These are phyloP conservation scores for Alternaria sp. DNA, from an alignment of 2,329 filamentous ascomycete species.

Conservation along the genomic window DNA sequence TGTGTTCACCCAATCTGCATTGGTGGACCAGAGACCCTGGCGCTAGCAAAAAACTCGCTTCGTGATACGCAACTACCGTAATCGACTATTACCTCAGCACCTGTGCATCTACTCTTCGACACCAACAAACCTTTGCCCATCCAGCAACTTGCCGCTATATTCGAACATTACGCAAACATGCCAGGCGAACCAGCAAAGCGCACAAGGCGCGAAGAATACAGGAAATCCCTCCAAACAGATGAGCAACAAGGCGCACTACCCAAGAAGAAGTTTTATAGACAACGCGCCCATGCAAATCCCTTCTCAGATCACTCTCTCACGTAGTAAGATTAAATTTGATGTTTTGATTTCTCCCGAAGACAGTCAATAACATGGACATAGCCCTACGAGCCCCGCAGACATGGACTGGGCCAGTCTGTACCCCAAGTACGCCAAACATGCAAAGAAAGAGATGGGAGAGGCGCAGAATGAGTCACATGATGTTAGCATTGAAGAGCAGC, in stretches of 20 bases:
- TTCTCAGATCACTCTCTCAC: slow-evolving; percentile 91
- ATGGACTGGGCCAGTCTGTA: slow-evolving; percentile 95
- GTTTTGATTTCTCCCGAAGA: not conserved
- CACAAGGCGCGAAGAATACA: slow-evolving; percentile 59
- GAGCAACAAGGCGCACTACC: slow-evolving; percentile 70
- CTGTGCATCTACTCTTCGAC: slow-evolving; percentile 1
- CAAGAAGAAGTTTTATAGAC: slow-evolving; percentile 94
- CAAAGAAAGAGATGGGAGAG: slow-evolving; percentile 25
- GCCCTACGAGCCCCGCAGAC: slow-evolving; percentile 76
- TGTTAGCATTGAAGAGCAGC: slow-evolving; percentile 20
- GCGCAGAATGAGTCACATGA: slow-evolving; percentile 33
- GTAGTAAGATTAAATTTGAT: slow-evolving; percentile 67
- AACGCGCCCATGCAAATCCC: slow-evolving; percentile 95
- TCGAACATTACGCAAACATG: slow-evolving; percentile 30
- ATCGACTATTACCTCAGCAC: slow-evolving; percentile 28
- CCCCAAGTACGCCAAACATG: slow-evolving; percentile 67
- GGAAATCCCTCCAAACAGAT: slow-evolving; percentile 44
- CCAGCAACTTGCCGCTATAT: not conserved
- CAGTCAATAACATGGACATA: slow-evolving; percentile 47
- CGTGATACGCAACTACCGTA: slow-evolving; percentile 13
- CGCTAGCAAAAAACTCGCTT: slow-evolving; percentile 43
- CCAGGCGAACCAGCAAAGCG: slow-evolving; percentile 48
- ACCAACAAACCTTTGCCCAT: not conserved
- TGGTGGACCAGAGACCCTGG: slow-evolving; percentile 21
- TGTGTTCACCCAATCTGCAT: slow-evolving; percentile 6